Evolutionary conservation across 1,139 yeast genomes (phyloP).

Genomic region (Magnusiomyces fungicola): DNA sequence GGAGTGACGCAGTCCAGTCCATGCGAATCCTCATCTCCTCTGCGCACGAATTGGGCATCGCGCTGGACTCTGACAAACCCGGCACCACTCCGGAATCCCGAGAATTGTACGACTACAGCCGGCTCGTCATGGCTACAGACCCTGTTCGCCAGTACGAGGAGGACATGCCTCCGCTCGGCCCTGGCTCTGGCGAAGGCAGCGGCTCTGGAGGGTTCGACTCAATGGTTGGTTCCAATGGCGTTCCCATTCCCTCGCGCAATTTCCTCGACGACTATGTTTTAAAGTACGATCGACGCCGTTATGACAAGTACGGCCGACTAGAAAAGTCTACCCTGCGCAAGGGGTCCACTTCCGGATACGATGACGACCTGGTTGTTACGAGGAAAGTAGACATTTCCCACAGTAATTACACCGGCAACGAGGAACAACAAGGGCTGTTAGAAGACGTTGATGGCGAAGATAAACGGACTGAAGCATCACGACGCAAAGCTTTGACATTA

Average conservation of each 20-base stretch:
- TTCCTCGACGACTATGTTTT: slow-evolving; percentile 14
- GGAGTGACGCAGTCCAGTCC: slow-evolving; percentile 87
- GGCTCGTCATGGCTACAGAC: slow-evolving; percentile 11
- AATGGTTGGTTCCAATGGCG: not conserved
- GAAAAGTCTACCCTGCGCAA: not conserved
- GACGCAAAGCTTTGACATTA: too few relatives aligned
- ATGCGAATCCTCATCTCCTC: slow-evolving; percentile 69
- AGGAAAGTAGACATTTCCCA: not conserved
- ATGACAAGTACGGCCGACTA: slow-evolving; percentile 1
- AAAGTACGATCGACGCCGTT: slow-evolving; percentile 13
- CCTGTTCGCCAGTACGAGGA: slow-evolving; percentile 14
- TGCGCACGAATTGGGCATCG: slow-evolving; percentile 23
- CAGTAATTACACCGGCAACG: not conserved
- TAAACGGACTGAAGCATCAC: not conserved
- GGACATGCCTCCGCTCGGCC: slow-evolving; percentile 9
- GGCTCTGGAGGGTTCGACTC: not conserved
- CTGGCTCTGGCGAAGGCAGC: not conserved
- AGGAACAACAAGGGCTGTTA: not conserved
- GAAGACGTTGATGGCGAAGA: slow-evolving; percentile 2
- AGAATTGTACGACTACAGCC: slow-evolving; percentile 8
- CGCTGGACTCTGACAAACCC: slow-evolving; percentile 20
- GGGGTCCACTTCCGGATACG: not conserved
- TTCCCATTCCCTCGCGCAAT: slow-evolving; percentile 1
- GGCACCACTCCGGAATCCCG: slow-evolving; percentile 1
- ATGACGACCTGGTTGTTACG: not conserved